Evolutionary conservation across 2,329 filamentous ascomycete genomes (phyloP).

Genomic region (Dendrostoma leiphaemia): DNA sequence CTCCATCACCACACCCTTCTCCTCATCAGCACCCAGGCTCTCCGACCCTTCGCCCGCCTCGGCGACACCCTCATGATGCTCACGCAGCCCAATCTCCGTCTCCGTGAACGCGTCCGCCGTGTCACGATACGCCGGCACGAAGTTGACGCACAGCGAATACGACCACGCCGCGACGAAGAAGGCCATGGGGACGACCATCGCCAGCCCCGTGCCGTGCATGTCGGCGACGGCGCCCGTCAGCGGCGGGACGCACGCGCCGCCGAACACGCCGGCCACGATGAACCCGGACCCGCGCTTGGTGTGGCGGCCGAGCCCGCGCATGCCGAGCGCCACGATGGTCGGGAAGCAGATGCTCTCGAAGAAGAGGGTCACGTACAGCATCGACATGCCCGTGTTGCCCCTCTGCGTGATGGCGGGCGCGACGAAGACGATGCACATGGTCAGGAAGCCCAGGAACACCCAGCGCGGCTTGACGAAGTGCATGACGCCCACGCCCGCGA

Average conservation of each 20-base stretch:
- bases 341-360: slow-evolving; percentile 82
- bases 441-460: slow-evolving; percentile 67
- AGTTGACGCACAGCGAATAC: slow-evolving; percentile 64
- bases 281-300: slow-evolving; percentile 74
- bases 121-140: slow-evolving; percentile 60
- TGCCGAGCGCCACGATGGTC: slow-evolving; percentile 75
- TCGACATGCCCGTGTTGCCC: slow-evolving; percentile 49
- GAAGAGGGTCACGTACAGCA: slow-evolving; percentile 71
- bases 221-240: slow-evolving; percentile 69
- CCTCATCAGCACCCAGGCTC: slow-evolving; percentile 13
- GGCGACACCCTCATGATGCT: slow-evolving; percentile 4
- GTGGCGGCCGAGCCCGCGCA: slow-evolving; percentile 72
- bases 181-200: slow-evolving; percentile 64
- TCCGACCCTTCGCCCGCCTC: slow-evolving; percentile 11
- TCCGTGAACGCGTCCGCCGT: slow-evolving; percentile 58
- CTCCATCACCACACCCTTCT: slow-evolving; percentile 17
- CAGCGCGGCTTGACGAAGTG: slow-evolving; percentile 62
- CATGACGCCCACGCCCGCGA: slow-evolving; percentile 67
- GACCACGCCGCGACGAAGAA: slow-evolving; percentile 57
- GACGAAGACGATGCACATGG: slow-evolving; percentile 62
- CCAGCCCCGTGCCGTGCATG: slow-evolving; percentile 53
- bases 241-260: slow-evolving; percentile 72
- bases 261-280: slow-evolving; percentile 68
- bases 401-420: slow-evolving; percentile 45
- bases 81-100: slow-evolving; percentile 40